Conservation (phyloP, 306 rosid species). For the Cyclanthera cordifolia region DNA sequence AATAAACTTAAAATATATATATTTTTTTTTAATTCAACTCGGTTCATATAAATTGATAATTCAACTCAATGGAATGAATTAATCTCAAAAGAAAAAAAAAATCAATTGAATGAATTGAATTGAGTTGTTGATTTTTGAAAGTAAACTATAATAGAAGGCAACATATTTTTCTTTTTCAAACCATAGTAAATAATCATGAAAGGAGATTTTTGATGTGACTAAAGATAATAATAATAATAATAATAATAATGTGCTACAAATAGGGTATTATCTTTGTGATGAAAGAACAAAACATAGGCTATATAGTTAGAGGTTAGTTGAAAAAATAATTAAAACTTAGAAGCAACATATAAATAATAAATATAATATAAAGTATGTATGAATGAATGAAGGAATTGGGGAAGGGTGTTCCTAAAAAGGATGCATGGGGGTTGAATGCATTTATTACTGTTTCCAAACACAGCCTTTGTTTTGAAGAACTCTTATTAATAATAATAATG, state of each 20-base stretch:
- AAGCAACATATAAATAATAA: too few relatives aligned
- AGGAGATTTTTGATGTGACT: not conserved
- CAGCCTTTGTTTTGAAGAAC: not conserved
- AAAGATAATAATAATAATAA: not conserved
- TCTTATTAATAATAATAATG: too few relatives aligned
- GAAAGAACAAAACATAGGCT: not conserved
- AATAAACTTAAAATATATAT: too few relatives aligned
- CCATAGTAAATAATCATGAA: not conserved
- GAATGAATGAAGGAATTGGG: conserved; percentile 2
- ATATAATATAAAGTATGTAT: not conserved
- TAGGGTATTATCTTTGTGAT: not conserved
- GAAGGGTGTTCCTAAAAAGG: conserved; percentile 6
- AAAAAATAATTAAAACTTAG: not conserved
- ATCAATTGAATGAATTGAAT: too few relatives aligned
- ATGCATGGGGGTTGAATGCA: not conserved
- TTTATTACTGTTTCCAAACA: conserved; percentile 1
- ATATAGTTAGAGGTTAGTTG: not conserved
- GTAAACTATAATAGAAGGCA: too few relatives aligned
- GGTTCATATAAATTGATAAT: too few relatives aligned
- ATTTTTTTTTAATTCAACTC: too few relatives aligned
- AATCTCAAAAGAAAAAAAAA: too few relatives aligned
- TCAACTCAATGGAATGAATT: too few relatives aligned
- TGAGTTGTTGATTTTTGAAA: too few relatives aligned
- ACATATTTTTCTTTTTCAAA: not conserved
- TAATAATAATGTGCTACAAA: not conserved